These are phyloP conservation scores for Clohesyomyces aquaticus DNA, from an alignment of 495 filamentous ascomycete genomes.

Conservation along the genomic window DNA sequence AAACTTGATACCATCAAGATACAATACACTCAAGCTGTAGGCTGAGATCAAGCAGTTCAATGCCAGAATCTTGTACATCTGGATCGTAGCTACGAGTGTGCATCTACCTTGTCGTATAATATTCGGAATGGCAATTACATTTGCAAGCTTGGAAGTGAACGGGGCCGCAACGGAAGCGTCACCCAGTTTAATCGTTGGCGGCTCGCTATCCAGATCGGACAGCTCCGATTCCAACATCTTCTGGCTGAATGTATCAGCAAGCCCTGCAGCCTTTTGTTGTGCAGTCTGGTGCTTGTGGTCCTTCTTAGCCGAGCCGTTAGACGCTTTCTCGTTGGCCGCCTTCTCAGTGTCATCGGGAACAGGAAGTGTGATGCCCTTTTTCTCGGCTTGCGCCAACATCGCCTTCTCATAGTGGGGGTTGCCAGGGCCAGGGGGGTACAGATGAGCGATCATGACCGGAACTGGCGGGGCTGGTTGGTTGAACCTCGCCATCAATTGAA, in stretches of 20 bases:
- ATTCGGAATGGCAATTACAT: conserved; percentile 96
- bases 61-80: conserved; percentile 99
- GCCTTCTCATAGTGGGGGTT: conserved; percentile 98
- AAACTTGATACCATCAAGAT: conserved; percentile 98
- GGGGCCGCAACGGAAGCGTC: conserved; percentile 97
- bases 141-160: conserved; percentile 96
- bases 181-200: conserved; percentile 94
- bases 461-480: conserved; percentile 90
- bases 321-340: conserved; percentile 43
- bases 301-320: conserved; percentile 11
- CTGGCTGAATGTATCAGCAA: conserved; percentile 85
- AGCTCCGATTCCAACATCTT: conserved; percentile 90
- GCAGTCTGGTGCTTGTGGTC: conserved; percentile 57
- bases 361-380: conserved; percentile 62
- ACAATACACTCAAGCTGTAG: conserved; percentile 95
- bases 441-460: conserved; percentile 84
- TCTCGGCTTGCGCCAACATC: conserved; percentile 76
- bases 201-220: conserved; percentile 73
- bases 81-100: conserved; percentile 95
- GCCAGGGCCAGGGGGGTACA: conserved; percentile 86
- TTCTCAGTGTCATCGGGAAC: conserved; percentile 48
- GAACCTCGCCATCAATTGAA: conserved; percentile 85
- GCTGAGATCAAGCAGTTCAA: conserved; percentile 98
- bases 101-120: conserved; percentile 97
- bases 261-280: conserved; percentile 68